Evolutionary conservation across 192 early-diverging fungal genomes (phyloP), one percentile per base, ranked within the genome.

Genomic region (Umbelopsis vinacea): DNA sequence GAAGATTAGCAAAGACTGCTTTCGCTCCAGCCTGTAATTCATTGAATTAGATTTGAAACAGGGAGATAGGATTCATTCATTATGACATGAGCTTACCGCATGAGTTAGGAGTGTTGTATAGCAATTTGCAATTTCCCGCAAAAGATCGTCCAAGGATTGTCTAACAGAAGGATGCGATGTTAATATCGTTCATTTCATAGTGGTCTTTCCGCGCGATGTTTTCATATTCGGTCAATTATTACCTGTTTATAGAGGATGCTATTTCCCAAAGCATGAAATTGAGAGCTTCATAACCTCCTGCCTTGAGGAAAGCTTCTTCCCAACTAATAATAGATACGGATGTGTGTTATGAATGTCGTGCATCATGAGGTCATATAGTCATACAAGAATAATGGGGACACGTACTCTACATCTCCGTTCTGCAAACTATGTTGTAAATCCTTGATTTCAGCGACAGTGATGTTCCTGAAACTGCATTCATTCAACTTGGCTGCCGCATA

Each of bases 251-350:
- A 38, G 57, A 63, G 3, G 57, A 63, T 0, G 33, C 33, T 19
- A 63, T 63, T 63, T 63, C 57, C 57, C 57, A 63, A 4, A 63
- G 33, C 33, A 63, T 63, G 12, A 63, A 63, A 38, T 63, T 63
- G 4, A 63, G 57, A 19, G 57, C 57, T 35, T 63, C 57, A 37
- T 63, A 63, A 19, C 57, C 57, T 3, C 33, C 33, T 19, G 57
- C 57, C 17, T 33, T 29, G 5, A 63, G 33, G 26, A 63, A 63
- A 10, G 57, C 11, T 29, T 6, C 57, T n/a, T 63, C 57, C 57
- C 57, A 63, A 17, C 57, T 63, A 43, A 43, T 43, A 4, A 43
- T 43, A 43, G 40, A 11, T 43, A 6, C 38, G 8, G 8, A 40
- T 43, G 40, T 26, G 26, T 14, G 53, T 54, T 10, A 37, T 19